Base-by-base conservation (phyloP, 1,284 basidiomycete genomes). In the Ustanciosporium gigantosporum region DNA sequence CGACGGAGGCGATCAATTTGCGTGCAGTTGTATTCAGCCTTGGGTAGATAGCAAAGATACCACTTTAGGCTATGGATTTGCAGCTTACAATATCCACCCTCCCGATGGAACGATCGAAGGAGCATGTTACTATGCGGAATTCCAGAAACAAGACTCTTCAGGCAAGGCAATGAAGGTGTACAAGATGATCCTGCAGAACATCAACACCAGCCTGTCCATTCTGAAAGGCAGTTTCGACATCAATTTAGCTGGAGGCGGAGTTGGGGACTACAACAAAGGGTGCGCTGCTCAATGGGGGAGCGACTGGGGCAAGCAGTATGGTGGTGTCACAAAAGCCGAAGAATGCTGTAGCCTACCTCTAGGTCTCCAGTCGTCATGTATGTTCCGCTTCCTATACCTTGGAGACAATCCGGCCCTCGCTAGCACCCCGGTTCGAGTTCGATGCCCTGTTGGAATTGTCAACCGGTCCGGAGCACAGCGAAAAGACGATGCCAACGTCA, bases 181-280 rank as follows among this genome's bases (percentile, higher is more conserved):
- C 25, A 56, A 52, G 41, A 41, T 62, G 37, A 62, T 62, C 17
- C 7, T 62, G 21, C 59, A 62, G 31, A 56, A 56, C 48, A 51
- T 62, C 45, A 62, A 62, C 34, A 56, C 47, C 14, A 56, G 59
- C 11, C 21, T 23, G 11, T 39, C 31, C 15, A 23, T 62, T 6
- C 23, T 36, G 1, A 32, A 51, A 17, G 59, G 48, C 5, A 46
- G 48, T 17, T 56, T 46, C 38, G 59, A 62, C 31, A n/a, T 62
- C 24, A 36, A 40, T 23, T 36, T 62, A 1, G 52, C 59, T 1
- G 59, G 52, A 14, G 59, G 59, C 3, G 59, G 59, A 3, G 59
- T 62, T 0, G 59, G 59, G 2, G 52, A 46, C 1, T 62, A 22
- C 46, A 31, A 35, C 27, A 35, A 47, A 23, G 59, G 59, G 3